Percentiles rank a stretch among this genome's conserved stretches.
These are phyloP conservation scores for Rhodotorula glutinis DNA, from an alignment of 1,284 basidiomycete genomes.

Conservation along the genomic window DNA sequence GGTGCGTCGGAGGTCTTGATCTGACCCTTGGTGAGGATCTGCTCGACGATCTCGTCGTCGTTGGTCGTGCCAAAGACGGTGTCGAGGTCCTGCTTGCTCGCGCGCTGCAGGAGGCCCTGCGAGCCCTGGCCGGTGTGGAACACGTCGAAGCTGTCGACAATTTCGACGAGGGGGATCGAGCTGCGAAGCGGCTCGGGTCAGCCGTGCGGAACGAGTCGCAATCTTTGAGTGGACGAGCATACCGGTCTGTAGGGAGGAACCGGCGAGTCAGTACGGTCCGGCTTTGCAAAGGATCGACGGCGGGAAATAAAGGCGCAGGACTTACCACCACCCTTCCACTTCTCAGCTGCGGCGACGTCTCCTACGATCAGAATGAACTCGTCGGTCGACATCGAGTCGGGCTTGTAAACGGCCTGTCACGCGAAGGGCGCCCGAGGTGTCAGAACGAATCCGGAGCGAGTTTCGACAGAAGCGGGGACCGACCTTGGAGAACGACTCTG, in stretches of 20 bases:
- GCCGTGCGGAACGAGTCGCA: too few species aligned
- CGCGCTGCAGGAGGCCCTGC: slow-evolving; percentile 49
- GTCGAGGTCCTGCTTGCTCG: slow-evolving; percentile 50
- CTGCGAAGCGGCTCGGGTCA: slow-evolving; percentile 4
- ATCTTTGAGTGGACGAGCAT: too few species aligned
- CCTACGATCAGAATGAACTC: slow-evolving; percentile 49
- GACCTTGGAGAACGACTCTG: too few species aligned
- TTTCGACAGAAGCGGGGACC: too few species aligned
- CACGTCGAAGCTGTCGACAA: slow-evolving; percentile 50
- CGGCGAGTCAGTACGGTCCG: neutral
- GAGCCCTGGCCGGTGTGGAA: slow-evolving; percentile 49
- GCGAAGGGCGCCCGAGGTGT: neutral
- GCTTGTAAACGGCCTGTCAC: slow-evolving; percentile 41
- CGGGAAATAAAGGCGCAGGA: neutral
- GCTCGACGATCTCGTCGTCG: slow-evolving; percentile 46
- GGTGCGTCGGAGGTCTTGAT: slow-evolving; percentile 27
- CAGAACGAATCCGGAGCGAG: neutral
- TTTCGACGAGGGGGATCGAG: slow-evolving; percentile 49
- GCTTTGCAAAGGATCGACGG: accelerated
- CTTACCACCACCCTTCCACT: slow-evolving; percentile 48
- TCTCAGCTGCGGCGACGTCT: slow-evolving; percentile 44
- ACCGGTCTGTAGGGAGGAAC: neutral
- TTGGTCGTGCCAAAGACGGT: slow-evolving; percentile 47
- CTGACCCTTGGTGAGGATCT: slow-evolving; percentile 46
- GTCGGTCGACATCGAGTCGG: slow-evolving; percentile 49